phyloP scores from a whole-genome alignment of 345 rosid species.

The Noccaea bulbosa region DNA sequence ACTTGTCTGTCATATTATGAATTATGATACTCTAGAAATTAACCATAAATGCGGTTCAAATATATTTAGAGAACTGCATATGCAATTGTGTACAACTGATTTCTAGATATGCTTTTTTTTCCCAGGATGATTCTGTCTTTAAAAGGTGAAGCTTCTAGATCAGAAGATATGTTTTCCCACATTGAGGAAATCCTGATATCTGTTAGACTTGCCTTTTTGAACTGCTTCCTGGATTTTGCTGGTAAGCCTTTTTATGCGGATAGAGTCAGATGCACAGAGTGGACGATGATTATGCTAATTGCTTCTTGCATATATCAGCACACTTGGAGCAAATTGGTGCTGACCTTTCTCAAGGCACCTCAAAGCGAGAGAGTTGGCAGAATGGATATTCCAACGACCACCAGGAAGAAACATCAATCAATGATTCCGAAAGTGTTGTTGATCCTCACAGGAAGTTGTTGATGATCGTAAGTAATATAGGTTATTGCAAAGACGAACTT shows the following conservation, averaged over 20 bases:
- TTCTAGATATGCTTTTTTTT: constrained; percentile 29
- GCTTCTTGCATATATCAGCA: constrained; percentile 41
- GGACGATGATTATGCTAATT: constrained; percentile 2
- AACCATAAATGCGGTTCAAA: not conserved
- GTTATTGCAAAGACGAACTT: constrained; percentile 93
- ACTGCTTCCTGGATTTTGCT: constrained; percentile 95
- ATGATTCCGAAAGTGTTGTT: constrained; percentile 61
- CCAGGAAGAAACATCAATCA: constrained; percentile 47
- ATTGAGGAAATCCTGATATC: constrained; percentile 89
- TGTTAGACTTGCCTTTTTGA: constrained; percentile 85
- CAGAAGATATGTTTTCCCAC: constrained; percentile 69
- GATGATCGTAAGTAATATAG: constrained; percentile 86
- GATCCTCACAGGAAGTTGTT: constrained; percentile 74
- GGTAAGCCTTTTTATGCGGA: constrained; percentile 50
- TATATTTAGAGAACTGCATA: constrained; percentile 6
- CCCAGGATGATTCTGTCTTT: constrained; percentile 81
- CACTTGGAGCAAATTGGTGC: constrained; percentile 45
- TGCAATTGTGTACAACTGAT: constrained; percentile 11
- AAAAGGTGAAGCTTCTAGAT: constrained; percentile 72
- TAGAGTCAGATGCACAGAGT: constrained; percentile 3
- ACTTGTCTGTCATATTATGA: not conserved
- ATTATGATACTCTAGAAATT: not conserved
- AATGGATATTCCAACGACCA: constrained; percentile 64
- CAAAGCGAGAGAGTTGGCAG: constrained; percentile 51
- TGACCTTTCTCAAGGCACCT: constrained; percentile 46